These are phyloP conservation scores for Talaromyces thailandensis DNA, from an alignment of 495 filamentous ascomycete genomes.

Conservation along the genomic window DNA sequence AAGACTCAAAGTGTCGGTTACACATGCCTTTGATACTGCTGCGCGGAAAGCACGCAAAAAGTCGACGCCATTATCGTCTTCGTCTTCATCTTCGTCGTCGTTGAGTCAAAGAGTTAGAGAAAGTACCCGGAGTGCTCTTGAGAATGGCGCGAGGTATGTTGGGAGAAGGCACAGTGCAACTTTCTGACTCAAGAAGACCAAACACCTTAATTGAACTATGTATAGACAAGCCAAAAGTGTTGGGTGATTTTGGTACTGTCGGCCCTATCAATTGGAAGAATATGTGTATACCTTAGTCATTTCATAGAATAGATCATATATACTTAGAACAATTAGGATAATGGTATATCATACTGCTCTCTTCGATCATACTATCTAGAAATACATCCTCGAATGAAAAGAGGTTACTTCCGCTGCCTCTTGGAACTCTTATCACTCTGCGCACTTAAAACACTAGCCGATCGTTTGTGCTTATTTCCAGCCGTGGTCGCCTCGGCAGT, in stretches of 20 bases:
- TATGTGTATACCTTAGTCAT: neutral
- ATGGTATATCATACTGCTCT: neutral
- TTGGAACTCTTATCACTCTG: slow-evolving; percentile 63
- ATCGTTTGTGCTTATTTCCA: slow-evolving; percentile 50
- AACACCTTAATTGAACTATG: neutral
- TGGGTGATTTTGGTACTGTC: neutral
- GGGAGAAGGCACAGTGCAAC: slow-evolving; percentile 1
- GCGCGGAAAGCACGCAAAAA: neutral
- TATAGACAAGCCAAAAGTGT: neutral
- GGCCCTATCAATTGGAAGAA: neutral
- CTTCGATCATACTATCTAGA: neutral
- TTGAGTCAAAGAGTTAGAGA: neutral
- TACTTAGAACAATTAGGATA: neutral
- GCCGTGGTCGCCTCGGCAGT: slow-evolving; percentile 6
- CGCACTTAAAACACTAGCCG: slow-evolving; percentile 64
- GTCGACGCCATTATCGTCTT: neutral
- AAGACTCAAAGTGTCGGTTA: neutral
- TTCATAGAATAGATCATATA: neutral
- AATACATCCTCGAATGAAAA: neutral
- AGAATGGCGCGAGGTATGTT: neutral
- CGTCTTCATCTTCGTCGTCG: neutral
- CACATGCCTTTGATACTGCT: neutral
- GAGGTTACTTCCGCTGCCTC: slow-evolving; percentile 54
- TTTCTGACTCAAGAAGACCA: neutral
- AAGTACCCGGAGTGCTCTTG: neutral